Percentiles rank a stretch among this genome's conserved stretches.
Evolutionary conservation across 305 asterid genomes (phyloP).

Genomic region (Fraxinus baroniana): DNA sequence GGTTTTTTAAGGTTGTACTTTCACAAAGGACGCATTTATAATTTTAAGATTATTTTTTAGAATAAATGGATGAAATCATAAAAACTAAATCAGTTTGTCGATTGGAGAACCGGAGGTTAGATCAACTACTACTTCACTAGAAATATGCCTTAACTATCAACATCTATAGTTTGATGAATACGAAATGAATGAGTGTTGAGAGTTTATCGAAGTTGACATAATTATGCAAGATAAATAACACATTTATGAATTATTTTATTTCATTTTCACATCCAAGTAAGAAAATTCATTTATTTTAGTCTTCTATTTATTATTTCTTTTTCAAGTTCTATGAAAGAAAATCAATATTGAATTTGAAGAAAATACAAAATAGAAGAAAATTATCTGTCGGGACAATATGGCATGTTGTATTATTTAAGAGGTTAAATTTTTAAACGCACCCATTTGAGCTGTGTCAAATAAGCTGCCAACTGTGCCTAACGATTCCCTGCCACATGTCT

Average conservation of each 20-base stretch:
- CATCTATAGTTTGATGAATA: too few relatives aligned
- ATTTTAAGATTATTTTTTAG: too few relatives aligned
- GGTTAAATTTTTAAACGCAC: background rate
- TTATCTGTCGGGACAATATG: background rate
- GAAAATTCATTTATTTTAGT: background rate
- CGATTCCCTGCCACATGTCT: background rate
- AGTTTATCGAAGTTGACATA: too few relatives aligned
- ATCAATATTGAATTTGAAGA: background rate
- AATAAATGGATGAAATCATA: too few relatives aligned
- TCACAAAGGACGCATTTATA: background rate
- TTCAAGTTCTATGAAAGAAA: too few relatives aligned
- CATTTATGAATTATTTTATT: background rate
- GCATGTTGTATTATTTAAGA: too few relatives aligned
- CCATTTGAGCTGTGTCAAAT: background rate
- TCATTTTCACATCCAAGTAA: background rate
- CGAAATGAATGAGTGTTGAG: background rate
- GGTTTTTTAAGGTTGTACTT: background rate
- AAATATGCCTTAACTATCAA: too few relatives aligned
- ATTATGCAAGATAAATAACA: too few relatives aligned
- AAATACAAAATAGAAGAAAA: background rate
- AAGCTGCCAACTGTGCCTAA: background rate
- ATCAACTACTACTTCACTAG: background rate
- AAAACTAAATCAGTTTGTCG: background rate
- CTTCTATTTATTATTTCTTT: background rate
- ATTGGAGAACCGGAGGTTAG: background rate